Evolutionary conservation across 495 filamentous ascomycete species (phyloP), one percentile per base, ranked within the genome.

Genomic region (Schizothecium vesticola): DNA sequence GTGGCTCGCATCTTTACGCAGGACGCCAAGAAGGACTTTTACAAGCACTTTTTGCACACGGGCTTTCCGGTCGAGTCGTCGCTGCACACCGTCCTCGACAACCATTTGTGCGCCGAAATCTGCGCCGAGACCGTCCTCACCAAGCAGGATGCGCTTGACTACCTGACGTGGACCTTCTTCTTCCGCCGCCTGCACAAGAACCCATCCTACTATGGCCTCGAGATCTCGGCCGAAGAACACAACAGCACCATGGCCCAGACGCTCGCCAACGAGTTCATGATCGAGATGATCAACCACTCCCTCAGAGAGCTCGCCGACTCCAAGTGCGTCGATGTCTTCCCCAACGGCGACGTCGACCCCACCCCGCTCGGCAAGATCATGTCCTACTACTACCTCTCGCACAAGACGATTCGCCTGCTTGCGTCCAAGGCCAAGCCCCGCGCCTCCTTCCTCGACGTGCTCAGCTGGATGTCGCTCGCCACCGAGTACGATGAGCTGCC

Each of bases 141-240:
- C 11, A 97, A 97, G 76, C 96, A 99, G 76, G 95, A 99, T 79
- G 94, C 96, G 3, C 85, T 99, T 8, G 96, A 99, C 76, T 99
- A 99, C 75, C 80, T 99, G 43, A 98, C 96, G 0, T 99, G 95
- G 95, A 99, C 95, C 22, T 99, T 99, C 83, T 97, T 99, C 84
- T 99, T 97, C 86, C 90, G 95, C 0, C 85, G 95, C 10, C 80
- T 99, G 23, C 95, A 98, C 82, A 99, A 99, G 82, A 99, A 99
- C 70, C 95, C 95, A 13, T 96, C 93, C 0, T 99, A 96, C 80
- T 99, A 99, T 72, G 95, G 96, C 0, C 88, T 99, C 3, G 91
- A 98, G 71, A 97, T 99, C 59, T 91, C 91, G 4, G 89, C 91
- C 0, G 93, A 97, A 70, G 94, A 98, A 69, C 94, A 98, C 76